Conservation (phyloP, 805 yeast species). For the Ascoidea asiatica region DNA sequence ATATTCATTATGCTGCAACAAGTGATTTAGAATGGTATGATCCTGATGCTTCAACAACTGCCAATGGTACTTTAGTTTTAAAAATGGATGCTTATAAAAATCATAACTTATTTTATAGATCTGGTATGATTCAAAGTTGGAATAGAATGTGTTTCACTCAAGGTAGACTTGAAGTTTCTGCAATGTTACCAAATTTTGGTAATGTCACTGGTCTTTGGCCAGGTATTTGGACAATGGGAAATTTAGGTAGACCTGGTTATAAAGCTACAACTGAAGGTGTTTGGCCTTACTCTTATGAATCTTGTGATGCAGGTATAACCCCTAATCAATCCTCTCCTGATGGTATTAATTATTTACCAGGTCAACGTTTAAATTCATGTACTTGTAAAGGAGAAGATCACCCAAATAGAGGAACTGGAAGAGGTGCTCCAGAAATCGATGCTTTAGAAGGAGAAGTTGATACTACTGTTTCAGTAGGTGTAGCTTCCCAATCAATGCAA, state of each 20-base stretch:
- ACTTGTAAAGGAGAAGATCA: slow-evolving; percentile 76
- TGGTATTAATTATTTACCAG: slow-evolving; percentile 78
- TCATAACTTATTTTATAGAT: slow-evolving; percentile 70
- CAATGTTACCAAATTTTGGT: slow-evolving; percentile 69
- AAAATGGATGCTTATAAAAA: slow-evolving; percentile 73
- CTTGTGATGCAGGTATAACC: slow-evolving; percentile 90
- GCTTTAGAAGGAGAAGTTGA: slow-evolving; percentile 74
- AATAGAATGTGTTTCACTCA: slow-evolving; percentile 81
- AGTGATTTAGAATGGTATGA: slow-evolving; percentile 88
- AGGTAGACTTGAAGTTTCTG: slow-evolving; percentile 67
- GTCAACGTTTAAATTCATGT: slow-evolving; percentile 67
- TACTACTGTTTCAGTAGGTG: slow-evolving; percentile 40
- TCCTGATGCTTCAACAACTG: slow-evolving; percentile 79
- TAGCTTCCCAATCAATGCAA: slow-evolving; percentile 87
- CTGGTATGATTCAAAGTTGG: slow-evolving; percentile 92
- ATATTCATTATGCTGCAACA: slow-evolving; percentile 78
- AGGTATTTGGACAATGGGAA: slow-evolving; percentile 91
- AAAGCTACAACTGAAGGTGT: slow-evolving; percentile 80
- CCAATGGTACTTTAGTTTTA: slow-evolving; percentile 53
- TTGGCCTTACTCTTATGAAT: slow-evolving; percentile 86
- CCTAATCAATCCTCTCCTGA: slow-evolving; percentile 86
- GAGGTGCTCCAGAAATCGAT: slow-evolving; percentile 97
- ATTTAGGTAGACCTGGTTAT: slow-evolving; percentile 85
- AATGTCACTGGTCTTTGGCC: slow-evolving; percentile 85
- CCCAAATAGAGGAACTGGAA: slow-evolving; percentile 76